Percentiles rank a stretch among this genome's conserved stretches.
Evolutionary conservation across 306 rosid genomes (phyloP).

Genomic region (Prunus mongolica): DNA sequence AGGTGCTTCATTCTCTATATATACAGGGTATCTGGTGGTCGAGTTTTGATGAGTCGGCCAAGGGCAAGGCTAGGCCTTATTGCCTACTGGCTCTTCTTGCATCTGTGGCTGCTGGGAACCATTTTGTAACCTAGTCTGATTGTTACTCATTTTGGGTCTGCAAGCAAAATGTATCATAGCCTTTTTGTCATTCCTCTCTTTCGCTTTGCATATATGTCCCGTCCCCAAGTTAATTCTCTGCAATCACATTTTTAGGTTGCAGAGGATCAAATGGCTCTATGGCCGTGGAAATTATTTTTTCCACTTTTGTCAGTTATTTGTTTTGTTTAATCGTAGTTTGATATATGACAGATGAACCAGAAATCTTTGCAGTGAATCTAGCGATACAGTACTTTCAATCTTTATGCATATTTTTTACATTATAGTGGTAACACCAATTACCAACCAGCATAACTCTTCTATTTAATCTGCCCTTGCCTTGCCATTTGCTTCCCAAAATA

Average conservation of each 20-base stretch:
- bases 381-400: neutral
- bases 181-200: constrained; percentile 5
- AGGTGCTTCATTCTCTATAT: constrained; percentile 14
- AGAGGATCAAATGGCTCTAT: constrained; percentile 41
- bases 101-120: constrained; percentile 81
- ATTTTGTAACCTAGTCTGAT: constrained; percentile 49
- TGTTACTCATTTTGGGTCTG: constrained; percentile 24
- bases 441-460: too few species aligned
- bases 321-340: neutral
- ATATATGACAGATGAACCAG: neutral
- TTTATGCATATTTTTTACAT: neutral
- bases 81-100: constrained; percentile 71
- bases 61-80: constrained; percentile 83
- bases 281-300: constrained; percentile 16
- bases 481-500: too few species aligned
- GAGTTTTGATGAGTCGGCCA: constrained; percentile 87
- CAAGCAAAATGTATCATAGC: constrained; percentile 54
- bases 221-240: constrained; percentile 46
- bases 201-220: constrained; percentile 11
- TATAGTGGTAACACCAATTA: too few species aligned
- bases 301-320: constrained; percentile 23
- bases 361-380: neutral
- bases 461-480: too few species aligned
- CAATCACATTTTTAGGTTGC: constrained; percentile 77
- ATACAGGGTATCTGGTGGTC: constrained; percentile 90